Conservation (phyloP, 2,329 filamentous ascomycete species). For the Hortaea sp. region DNA sequence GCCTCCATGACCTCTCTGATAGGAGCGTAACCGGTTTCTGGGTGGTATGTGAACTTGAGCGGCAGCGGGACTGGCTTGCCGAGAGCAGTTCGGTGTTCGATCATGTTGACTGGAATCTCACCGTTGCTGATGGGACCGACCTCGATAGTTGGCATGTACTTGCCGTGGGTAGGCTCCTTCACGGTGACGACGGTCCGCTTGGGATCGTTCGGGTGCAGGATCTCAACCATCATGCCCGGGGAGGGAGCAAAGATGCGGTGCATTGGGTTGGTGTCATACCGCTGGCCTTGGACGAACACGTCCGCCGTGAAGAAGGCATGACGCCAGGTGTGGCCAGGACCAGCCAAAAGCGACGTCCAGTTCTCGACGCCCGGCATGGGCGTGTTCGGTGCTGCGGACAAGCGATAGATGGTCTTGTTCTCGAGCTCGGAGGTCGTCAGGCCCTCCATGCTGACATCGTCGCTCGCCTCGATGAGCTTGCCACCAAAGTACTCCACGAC, state of each 20-base stretch:
- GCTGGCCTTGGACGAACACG: slow-evolving; percentile 86
- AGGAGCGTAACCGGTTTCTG: slow-evolving; percentile 92
- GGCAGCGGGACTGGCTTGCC: slow-evolving; percentile 73
- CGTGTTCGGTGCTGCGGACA: slow-evolving; percentile 64
- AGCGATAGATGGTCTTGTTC: slow-evolving; percentile 71
- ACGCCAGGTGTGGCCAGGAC: slow-evolving; percentile 78
- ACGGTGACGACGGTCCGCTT: slow-evolving; percentile 76
- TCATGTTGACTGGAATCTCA: slow-evolving; percentile 79
- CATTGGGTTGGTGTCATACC: slow-evolving; percentile 95
- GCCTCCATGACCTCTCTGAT: slow-evolving; percentile 93
- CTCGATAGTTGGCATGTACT: slow-evolving; percentile 81
- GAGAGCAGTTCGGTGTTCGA: slow-evolving; percentile 83
- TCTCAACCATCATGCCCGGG: slow-evolving; percentile 81
- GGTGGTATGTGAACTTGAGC: slow-evolving; percentile 85
- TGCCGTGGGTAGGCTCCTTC: slow-evolving; percentile 75
- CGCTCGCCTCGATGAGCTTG: slow-evolving; percentile 62
- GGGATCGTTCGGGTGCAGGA: slow-evolving; percentile 70
- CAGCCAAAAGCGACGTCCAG: slow-evolving; percentile 83
- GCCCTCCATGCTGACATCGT: slow-evolving; percentile 71
- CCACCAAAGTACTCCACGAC: slow-evolving; percentile 92
- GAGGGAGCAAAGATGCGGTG: slow-evolving; percentile 80
- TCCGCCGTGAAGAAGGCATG: slow-evolving; percentile 91
- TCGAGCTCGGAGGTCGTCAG: slow-evolving; percentile 72
- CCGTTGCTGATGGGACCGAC: slow-evolving; percentile 65
- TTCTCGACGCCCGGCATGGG: slow-evolving; percentile 68